Conservation (phyloP, 2,329 filamentous ascomycete species). For the Penicillium sp. region DNA sequence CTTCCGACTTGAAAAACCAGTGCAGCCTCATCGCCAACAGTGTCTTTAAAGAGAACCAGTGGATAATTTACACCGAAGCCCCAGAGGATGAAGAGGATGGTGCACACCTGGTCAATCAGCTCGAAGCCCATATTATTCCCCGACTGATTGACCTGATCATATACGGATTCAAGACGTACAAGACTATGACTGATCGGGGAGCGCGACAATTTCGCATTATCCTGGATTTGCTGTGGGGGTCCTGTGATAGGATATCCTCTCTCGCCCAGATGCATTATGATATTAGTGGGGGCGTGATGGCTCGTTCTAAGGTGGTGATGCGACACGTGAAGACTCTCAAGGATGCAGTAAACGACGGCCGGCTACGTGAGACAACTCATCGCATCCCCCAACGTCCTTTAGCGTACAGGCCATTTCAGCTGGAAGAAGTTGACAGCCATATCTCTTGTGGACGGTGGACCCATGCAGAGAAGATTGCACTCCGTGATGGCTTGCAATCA, state of each 20-base stretch:
- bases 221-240: constrained; percentile 14
- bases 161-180: constrained; percentile 13
- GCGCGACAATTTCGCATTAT: constrained; percentile 2
- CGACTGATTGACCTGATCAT: constrained; percentile 11
- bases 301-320: neutral
- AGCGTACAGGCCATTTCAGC: neutral
- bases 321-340: neutral
- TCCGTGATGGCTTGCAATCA: neutral
- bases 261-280: neutral
- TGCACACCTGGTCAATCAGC: constrained; percentile 11
- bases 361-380: neutral
- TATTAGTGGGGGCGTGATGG: neutral
- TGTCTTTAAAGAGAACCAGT: constrained; percentile 6
- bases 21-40: constrained; percentile 3
- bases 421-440: neutral
- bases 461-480: neutral
- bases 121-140: constrained; percentile 18
- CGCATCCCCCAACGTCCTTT: neutral
- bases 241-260: constrained; percentile 3
- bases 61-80: constrained; percentile 10
- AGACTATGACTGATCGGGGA: neutral
- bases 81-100: constrained; percentile 1
- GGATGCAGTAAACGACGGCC: constrained; percentile 3
- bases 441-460: constrained; percentile 5
- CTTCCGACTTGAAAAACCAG: neutral